Conservation (phyloP, 2,329 filamentous ascomycete genomes). For the Cordyceps militaris region DNA sequence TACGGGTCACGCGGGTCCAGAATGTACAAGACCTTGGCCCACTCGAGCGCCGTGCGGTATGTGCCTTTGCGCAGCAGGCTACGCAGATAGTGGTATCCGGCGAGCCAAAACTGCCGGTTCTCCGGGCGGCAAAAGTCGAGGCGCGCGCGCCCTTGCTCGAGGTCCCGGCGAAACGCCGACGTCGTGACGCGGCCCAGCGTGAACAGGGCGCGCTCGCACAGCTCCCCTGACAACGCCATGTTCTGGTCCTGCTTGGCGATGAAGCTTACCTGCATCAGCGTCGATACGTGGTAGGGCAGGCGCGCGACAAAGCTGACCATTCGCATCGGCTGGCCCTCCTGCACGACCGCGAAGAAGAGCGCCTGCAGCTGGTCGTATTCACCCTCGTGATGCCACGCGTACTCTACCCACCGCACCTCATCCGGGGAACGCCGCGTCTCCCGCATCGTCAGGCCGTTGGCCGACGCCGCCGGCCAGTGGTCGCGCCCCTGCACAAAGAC, state of each 20-base stretch:
- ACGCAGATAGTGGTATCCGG: constrained; percentile 79
- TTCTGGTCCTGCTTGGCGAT: constrained; percentile 90
- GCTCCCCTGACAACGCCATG: constrained; percentile 74
- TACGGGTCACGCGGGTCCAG: constrained; percentile 75
- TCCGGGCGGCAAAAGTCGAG: constrained; percentile 76
- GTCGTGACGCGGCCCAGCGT: constrained; percentile 85
- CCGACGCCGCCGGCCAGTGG: constrained; percentile 73
- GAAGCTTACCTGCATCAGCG: constrained; percentile 86
- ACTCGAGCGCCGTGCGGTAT: constrained; percentile 87
- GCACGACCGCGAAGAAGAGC: constrained; percentile 73
- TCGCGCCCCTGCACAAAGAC: constrained; percentile 82
- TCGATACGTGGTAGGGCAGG: constrained; percentile 77
- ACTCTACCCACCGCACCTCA: constrained; percentile 55
- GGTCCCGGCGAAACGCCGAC: constrained; percentile 68
- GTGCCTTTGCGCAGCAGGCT: constrained; percentile 87
- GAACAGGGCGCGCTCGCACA: constrained; percentile 86
- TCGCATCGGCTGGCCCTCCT: constrained; percentile 73
- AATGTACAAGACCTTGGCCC: constrained; percentile 77
- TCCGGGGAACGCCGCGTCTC: constrained; percentile 34
- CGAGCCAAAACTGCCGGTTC: constrained; percentile 89
- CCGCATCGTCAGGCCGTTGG: constrained; percentile 80
- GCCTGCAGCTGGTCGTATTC: constrained; percentile 68
- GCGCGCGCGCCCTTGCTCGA: constrained; percentile 71
- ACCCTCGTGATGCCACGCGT: constrained; percentile 67
- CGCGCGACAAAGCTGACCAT: constrained; percentile 63